These are phyloP conservation scores for Trichosporon sp. DNA, from an alignment of 1,284 basidiomycete species.

Conservation along the genomic window DNA sequence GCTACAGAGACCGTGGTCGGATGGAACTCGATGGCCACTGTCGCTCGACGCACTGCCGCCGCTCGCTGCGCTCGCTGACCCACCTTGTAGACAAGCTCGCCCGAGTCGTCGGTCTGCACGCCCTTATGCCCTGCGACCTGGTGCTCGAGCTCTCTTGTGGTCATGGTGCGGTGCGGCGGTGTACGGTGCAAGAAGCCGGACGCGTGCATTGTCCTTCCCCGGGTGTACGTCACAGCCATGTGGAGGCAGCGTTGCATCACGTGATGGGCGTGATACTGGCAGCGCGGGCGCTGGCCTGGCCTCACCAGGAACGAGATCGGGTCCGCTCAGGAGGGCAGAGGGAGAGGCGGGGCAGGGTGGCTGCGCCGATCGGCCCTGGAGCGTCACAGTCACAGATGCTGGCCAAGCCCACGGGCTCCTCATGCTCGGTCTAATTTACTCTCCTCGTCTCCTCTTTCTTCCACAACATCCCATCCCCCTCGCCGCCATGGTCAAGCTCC, in stretches of 20 bases:
- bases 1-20: too few relatives aligned
- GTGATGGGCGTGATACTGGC: not conserved
- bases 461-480: not conserved
- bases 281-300: not conserved
- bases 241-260: not conserved
- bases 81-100: slow-evolving; percentile 73
- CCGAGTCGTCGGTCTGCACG: slow-evolving; percentile 68
- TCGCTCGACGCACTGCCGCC: too few relatives aligned
- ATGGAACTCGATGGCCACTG: too few relatives aligned
- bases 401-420: too few relatives aligned
- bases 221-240: not conserved
- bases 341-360: not conserved
- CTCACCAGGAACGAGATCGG: not conserved
- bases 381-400: not conserved
- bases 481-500: not conserved
- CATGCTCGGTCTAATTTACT: not conserved
- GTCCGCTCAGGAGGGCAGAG: not conserved
- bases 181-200: not conserved
- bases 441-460: not conserved
- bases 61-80: slow-evolving; percentile 6
- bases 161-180: not conserved
- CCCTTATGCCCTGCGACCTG: slow-evolving; percentile 88
- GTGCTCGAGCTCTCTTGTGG: slow-evolving; percentile 45
- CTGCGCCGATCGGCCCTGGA: not conserved
- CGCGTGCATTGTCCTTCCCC: not conserved